Percentiles rank a stretch among this genome's conserved stretches.
phyloP scores from a whole-genome alignment of 768 basidiomycete genomes.

The Tricholoma sp. region DNA sequence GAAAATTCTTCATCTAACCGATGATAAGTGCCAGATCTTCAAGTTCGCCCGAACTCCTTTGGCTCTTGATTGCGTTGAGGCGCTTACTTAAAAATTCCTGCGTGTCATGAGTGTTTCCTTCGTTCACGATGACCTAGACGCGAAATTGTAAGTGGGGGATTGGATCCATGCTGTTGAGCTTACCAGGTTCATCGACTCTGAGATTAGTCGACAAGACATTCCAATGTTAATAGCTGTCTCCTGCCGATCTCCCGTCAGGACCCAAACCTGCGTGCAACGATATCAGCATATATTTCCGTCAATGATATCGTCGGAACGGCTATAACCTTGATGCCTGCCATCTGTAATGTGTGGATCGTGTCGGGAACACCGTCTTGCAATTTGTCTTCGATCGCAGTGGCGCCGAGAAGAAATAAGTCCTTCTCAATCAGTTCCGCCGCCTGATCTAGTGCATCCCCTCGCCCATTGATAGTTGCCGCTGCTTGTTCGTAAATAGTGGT shows the following conservation, averaged over 20 bases:
- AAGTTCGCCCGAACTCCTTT: constrained; percentile 83
- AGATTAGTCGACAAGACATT: constrained; percentile 93
- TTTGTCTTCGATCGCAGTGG: constrained; percentile 98
- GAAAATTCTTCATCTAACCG: constrained; percentile 41
- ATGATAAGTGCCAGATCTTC: constrained; percentile 96
- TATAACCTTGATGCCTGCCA: constrained; percentile 91
- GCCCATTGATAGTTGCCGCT: constrained; percentile 91
- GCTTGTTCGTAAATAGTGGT: constrained; percentile 83
- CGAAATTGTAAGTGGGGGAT: neutral
- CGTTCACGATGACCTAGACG: constrained; percentile 86
- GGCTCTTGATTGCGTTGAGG: constrained; percentile 88
- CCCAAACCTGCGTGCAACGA: constrained; percentile 68
- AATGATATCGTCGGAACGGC: neutral
- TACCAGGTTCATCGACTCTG: constrained; percentile 98
- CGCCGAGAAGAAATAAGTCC: constrained; percentile 88
- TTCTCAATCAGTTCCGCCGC: constrained; percentile 96
- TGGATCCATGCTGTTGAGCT: constrained; percentile 15
- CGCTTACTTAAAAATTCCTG: constrained; percentile 85
- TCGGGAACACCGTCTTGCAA: constrained; percentile 98
- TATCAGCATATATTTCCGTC: constrained; percentile 1
- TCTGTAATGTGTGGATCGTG: constrained; percentile 94
- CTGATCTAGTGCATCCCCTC: constrained; percentile 89
- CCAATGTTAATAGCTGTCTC: constrained; percentile 99
- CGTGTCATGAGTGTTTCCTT: constrained; percentile 76
- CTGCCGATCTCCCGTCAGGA: constrained; percentile 95